Conservation (phyloP, 169 alveolate genomes). For the Eimeria necatrix region DNA sequence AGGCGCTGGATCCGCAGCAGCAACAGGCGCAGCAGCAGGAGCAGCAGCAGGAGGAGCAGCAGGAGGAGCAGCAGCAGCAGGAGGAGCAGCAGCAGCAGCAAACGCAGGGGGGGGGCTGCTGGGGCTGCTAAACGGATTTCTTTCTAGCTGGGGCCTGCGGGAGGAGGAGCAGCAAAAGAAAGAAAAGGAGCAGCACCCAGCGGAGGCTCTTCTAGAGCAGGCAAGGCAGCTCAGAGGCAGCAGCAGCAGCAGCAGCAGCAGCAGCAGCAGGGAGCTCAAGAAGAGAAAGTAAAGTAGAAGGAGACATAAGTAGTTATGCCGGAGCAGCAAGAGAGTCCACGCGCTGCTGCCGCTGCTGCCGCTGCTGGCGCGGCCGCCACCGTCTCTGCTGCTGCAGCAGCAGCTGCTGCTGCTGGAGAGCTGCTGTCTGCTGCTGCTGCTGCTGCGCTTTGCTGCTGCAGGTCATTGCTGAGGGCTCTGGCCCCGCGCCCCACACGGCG, state of each 20-base stretch:
- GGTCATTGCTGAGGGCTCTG: slow-evolving; percentile 50
- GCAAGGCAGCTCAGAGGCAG: neutral
- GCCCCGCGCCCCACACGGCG: slow-evolving; percentile 63
- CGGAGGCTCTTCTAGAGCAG: slow-evolving; percentile 27
- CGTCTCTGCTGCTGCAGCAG: too few relatives aligned
- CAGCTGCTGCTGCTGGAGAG: too few relatives aligned
- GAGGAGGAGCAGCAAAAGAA: neutral
- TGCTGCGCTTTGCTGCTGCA: neutral
- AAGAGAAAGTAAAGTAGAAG: neutral
- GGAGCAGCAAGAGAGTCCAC: neutral
- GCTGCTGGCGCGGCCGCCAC: too few relatives aligned
- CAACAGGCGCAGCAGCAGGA: neutral
- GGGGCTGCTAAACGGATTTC: neutral
- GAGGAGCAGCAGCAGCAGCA: neutral
- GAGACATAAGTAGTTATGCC: neutral
- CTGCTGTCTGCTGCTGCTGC: neutral
- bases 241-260: neutral
- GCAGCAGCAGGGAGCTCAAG: neutral
- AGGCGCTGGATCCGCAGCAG: slow-evolving; percentile 22
- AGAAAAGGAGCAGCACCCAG: slow-evolving; percentile 25
- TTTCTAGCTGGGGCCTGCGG: neutral
- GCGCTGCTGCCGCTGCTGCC: too few relatives aligned
- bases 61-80: neutral
- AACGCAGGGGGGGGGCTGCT: neutral
- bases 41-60: neutral